A percentile compares a stretch with the other conserved stretches of the same genome.
Evolutionary conservation across 2,329 filamentous ascomycete genomes (phyloP).

Genomic region (Xylariaceae sp.): DNA sequence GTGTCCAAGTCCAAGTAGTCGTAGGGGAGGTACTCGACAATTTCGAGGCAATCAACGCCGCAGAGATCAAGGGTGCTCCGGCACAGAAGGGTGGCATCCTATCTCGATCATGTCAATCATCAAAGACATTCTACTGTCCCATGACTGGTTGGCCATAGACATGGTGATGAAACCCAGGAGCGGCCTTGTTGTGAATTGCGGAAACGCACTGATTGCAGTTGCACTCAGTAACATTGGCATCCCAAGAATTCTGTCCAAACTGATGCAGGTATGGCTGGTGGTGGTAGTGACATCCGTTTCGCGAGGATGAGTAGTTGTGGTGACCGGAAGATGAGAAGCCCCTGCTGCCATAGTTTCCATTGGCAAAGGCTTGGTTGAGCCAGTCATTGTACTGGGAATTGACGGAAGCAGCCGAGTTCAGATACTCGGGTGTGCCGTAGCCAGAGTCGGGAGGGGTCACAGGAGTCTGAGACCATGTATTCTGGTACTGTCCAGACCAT

Average conservation of each 20-base stretch:
- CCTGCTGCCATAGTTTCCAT: conserved; percentile 33
- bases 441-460: conserved; percentile 59
- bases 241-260: conserved; percentile 50
- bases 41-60: background rate
- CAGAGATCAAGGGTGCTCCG: no score
- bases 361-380: conserved; percentile 42
- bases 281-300: conserved; percentile 37
- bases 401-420: conserved; percentile 50
- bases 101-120: background rate
- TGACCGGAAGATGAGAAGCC: conserved; percentile 42
- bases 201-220: conserved; percentile 45
- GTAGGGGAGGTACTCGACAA: conserved; percentile 7
- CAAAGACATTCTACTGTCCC: conserved; percentile 36
- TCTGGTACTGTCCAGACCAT: conserved; percentile 40
- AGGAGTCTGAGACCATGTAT: conserved; percentile 40
- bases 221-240: conserved; percentile 48
- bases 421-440: conserved; percentile 58
- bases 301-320: conserved; percentile 34
- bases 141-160: conserved; percentile 53
- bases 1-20: conserved; percentile 21
- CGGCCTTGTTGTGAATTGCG: conserved; percentile 40
- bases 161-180: conserved; percentile 46
- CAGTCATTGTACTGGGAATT: conserved; percentile 57
- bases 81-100: no score
- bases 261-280: conserved; percentile 44